phyloP scores from a whole-genome alignment of 1,284 basidiomycete genomes.

The Cystobasidium slooffiae region DNA sequence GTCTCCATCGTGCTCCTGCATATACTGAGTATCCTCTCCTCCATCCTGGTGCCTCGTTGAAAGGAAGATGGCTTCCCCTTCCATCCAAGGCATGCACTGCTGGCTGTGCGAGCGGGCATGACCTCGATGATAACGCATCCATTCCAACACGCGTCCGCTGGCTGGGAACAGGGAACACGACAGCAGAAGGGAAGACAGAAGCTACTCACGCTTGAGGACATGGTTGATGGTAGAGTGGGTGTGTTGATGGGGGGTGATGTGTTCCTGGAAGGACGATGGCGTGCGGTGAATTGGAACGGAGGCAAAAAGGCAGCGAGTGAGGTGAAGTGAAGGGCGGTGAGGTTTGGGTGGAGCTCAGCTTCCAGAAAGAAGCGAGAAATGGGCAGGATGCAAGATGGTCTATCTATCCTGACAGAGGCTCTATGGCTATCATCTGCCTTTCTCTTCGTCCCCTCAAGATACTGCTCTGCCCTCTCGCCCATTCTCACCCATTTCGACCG shows the following conservation, averaged over 20 bases:
- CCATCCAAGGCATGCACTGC: too few relatives aligned
- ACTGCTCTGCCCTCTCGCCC: background rate
- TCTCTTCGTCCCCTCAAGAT: background rate
- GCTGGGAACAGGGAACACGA: background rate
- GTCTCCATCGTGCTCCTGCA: too few relatives aligned
- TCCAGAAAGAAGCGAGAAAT: background rate
- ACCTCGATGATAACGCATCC: too few relatives aligned
- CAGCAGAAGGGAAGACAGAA: background rate
- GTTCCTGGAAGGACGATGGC: background rate
- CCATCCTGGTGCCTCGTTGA: too few relatives aligned
- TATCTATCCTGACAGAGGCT: background rate
- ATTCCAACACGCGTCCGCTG: background rate
- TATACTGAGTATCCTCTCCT: too few relatives aligned
- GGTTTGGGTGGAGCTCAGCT: background rate
- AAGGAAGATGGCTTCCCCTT: too few relatives aligned
- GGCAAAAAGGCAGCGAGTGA: constrained; percentile 17
- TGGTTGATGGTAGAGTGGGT: constrained; percentile 15
- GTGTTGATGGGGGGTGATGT: background rate
- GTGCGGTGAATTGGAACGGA: constrained; percentile 17
- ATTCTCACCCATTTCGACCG: background rate
- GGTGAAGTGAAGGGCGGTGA: constrained; percentile 8
- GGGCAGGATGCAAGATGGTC: background rate
- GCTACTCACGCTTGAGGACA: constrained; percentile 29
- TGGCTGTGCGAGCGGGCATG: too few relatives aligned
- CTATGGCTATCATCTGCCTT: background rate